Evolutionary conservation across 2,329 filamentous ascomycete genomes (phyloP).

Genomic region (Diaporthe sp.): DNA sequence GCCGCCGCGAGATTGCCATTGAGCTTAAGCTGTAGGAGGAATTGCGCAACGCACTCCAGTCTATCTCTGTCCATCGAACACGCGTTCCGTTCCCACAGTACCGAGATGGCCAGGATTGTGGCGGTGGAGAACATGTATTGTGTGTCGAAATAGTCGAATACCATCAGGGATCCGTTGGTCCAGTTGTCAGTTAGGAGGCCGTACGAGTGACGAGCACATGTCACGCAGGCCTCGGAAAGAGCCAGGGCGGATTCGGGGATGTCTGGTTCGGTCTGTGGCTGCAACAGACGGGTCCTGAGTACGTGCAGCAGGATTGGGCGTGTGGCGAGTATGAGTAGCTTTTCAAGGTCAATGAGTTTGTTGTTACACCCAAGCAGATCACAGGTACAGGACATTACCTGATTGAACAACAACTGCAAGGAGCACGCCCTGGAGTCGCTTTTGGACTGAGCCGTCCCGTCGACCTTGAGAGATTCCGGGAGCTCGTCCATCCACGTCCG

Average conservation of each 20-base stretch:
- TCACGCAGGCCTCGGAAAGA: conserved; percentile 6
- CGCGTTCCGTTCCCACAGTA: background rate
- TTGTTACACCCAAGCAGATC: rapidly evolving
- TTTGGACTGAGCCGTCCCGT: background rate
- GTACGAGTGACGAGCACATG: conserved; percentile 2
- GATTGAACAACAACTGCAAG: conserved; percentile 4
- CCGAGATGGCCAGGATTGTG: conserved; percentile 1
- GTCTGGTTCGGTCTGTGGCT: background rate
- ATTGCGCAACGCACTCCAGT: background rate
- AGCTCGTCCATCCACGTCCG: conserved; percentile 6
- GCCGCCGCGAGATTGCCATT: conserved; percentile 3
- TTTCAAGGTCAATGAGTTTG: background rate
- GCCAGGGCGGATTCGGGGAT: conserved; percentile 3
- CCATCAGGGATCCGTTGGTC: conserved; percentile 2
- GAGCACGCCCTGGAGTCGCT: background rate
- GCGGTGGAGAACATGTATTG: conserved; percentile 12
- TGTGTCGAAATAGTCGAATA: conserved; percentile 16
- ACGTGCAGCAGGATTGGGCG: conserved; percentile 11
- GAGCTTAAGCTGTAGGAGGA: background rate
- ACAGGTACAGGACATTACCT: background rate
- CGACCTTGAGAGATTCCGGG: background rate
- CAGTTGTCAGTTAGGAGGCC: background rate
- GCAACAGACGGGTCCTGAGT: background rate
- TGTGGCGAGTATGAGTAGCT: conserved; percentile 7
- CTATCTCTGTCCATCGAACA: conserved; percentile 9